Conservation (phyloP, 1,139 yeast species). For the Pichia sp. region DNA sequence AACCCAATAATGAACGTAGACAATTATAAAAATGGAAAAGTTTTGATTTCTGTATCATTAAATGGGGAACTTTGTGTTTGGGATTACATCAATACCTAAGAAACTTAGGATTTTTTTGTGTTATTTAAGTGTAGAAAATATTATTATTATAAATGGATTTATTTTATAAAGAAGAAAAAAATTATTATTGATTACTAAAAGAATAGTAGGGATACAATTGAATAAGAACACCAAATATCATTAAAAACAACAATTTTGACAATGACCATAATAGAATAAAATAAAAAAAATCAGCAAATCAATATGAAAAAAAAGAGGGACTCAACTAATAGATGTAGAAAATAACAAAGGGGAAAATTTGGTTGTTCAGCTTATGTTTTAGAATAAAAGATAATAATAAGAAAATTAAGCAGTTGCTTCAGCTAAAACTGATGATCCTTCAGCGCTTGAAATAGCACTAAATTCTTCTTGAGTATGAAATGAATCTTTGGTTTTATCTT, state of each 20-base stretch:
- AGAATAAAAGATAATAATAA: neutral
- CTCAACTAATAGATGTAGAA: no score
- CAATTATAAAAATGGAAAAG: slow-evolving; percentile 32
- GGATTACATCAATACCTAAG: slow-evolving; percentile 21
- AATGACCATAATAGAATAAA: no score
- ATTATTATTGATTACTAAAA: neutral
- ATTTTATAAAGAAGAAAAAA: neutral
- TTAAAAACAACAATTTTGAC: no score
- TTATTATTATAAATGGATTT: neutral
- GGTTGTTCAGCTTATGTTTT: no score
- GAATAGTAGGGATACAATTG: neutral
- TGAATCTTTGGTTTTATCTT: no score
- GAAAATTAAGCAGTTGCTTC: slow-evolving; percentile 8
- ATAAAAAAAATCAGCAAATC: no score
- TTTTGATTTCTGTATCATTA: slow-evolving; percentile 40
- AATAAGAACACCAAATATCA: neutral
- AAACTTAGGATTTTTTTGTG: neutral
- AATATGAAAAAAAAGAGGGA: no score
- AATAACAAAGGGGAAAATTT: no score
- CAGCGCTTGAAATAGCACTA: no score
- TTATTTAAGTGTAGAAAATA: slow-evolving; percentile 1
- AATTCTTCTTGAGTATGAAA: no score
- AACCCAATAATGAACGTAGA: slow-evolving; percentile 44
- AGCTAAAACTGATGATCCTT: no score
- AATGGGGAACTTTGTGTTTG: slow-evolving; percentile 37